A percentile compares a stretch with the other conserved stretches of the same genome.
These are phyloP conservation scores for Penicillium psychrosexuale DNA, from an alignment of 2,329 filamentous ascomycete genomes.

Conservation along the genomic window DNA sequence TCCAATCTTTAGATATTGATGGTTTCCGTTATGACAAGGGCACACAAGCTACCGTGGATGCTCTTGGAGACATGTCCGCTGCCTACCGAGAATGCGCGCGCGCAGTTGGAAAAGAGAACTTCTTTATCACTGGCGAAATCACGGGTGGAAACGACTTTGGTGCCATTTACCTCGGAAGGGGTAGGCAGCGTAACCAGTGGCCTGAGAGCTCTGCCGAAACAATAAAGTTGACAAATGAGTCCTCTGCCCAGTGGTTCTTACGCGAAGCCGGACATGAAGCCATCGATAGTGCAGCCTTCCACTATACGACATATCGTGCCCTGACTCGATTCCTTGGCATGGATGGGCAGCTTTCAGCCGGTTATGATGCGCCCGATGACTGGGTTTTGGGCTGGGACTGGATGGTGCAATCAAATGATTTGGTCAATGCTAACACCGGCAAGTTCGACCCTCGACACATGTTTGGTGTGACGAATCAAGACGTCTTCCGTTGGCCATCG, in stretches of 20 bases:
- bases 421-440: conserved; percentile 59
- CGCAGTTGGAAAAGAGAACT: conserved; percentile 58
- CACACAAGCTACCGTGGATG: conserved; percentile 61
- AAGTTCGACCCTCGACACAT: conserved; percentile 62
- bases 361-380: conserved; percentile 53
- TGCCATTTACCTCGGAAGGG: conserved; percentile 59
- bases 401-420: conserved; percentile 57
- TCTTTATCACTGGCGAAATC: conserved; percentile 63
- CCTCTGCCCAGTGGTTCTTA: conserved; percentile 48
- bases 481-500: conserved; percentile 63
- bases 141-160: conserved; percentile 61
- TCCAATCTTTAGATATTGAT: conserved; percentile 61
- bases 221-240: conserved; percentile 48
- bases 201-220: conserved; percentile 45
- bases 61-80: conserved; percentile 57
- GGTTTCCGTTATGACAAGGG: conserved; percentile 66
- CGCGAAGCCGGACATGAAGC: conserved; percentile 53
- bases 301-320: conserved; percentile 60
- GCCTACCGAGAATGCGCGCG: conserved; percentile 57
- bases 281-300: conserved; percentile 61
- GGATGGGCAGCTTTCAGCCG: conserved; percentile 54
- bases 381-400: conserved; percentile 55
- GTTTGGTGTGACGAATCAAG: conserved; percentile 63
- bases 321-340: conserved; percentile 60
- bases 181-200: conserved; percentile 54